These are phyloP conservation scores for Wallacemonas collosoma DNA, from an alignment of 208 protist species.

Conservation along the genomic window DNA sequence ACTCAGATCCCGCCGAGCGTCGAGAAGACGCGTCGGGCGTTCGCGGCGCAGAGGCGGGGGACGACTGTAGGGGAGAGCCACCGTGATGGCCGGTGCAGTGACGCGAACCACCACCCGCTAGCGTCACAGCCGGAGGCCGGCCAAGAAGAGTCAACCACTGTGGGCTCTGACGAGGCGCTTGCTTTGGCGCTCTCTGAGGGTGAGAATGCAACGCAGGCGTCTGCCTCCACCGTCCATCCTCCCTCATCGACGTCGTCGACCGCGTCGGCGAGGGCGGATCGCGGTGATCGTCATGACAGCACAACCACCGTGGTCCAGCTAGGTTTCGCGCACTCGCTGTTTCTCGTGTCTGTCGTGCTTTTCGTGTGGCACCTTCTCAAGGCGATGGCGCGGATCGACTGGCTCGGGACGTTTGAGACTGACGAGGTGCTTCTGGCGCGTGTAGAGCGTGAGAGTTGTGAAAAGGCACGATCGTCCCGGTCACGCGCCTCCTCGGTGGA, in stretches of 20 bases:
- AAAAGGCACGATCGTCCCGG: too few species aligned
- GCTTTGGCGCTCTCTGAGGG: neutral
- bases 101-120: too few species aligned
- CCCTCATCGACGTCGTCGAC: too few species aligned
- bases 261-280: neutral
- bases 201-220: neutral
- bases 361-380: constrained; percentile 1
- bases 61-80: neutral
- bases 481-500: too few species aligned
- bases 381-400: neutral
- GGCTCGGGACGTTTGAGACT: constrained; percentile 10
- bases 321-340: neutral
- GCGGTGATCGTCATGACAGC: neutral
- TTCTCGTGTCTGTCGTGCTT: neutral
- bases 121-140: too few species aligned
- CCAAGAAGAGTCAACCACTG: neutral
- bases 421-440: neutral
- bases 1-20: constrained; percentile 25
- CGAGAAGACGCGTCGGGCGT: constrained; percentile 17
- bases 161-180: constrained; percentile 7
- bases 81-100: too few species aligned
- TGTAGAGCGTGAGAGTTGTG: too few species aligned
- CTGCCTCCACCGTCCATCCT: neutral
- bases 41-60: neutral
- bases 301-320: neutral